Evolutionary conservation across 2,329 filamentous ascomycete genomes (phyloP).

Genomic region (Colletotrichum tofieldiae): DNA sequence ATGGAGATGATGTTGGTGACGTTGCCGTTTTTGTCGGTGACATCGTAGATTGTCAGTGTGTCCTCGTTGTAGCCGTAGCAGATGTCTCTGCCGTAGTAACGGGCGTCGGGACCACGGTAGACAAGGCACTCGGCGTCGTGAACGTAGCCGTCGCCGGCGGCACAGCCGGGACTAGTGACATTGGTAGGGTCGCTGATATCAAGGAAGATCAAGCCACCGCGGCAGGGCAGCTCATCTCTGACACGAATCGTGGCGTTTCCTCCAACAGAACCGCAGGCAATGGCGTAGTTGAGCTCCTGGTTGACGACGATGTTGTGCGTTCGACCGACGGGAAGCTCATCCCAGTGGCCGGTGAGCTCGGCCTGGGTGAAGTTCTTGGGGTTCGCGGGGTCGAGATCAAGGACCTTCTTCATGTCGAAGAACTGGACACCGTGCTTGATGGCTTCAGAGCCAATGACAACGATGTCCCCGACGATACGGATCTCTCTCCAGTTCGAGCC

Average conservation of each 20-base stretch:
- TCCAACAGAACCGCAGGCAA: constrained; percentile 58
- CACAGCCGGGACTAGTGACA: constrained; percentile 68
- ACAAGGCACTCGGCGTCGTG: constrained; percentile 74
- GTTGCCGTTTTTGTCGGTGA: constrained; percentile 63
- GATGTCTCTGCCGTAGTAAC: constrained; percentile 64
- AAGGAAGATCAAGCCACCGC: constrained; percentile 71
- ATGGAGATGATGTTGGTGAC: constrained; percentile 63
- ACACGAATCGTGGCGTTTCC: constrained; percentile 49
- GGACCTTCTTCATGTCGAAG: constrained; percentile 74
- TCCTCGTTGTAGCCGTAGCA: constrained; percentile 72
- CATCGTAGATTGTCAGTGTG: constrained; percentile 66
- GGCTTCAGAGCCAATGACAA: constrained; percentile 60
- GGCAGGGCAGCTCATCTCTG: constrained; percentile 54
- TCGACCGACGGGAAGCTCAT: constrained; percentile 54
- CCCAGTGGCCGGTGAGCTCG: constrained; percentile 60
- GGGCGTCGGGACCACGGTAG: constrained; percentile 65
- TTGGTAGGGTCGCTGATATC: constrained; percentile 69
- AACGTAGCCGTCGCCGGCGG: constrained; percentile 70
- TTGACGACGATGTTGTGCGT: constrained; percentile 67
- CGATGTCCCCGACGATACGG: constrained; percentile 56
- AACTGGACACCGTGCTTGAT: constrained; percentile 71
- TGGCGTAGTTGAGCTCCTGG: constrained; percentile 61
- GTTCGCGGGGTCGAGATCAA: constrained; percentile 59
- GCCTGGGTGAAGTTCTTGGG: constrained; percentile 61
- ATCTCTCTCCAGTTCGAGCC: constrained; percentile 69